phyloP scores from a whole-genome alignment of 2,329 filamentous ascomycete genomes.

The Fusarium metavorans region DNA sequence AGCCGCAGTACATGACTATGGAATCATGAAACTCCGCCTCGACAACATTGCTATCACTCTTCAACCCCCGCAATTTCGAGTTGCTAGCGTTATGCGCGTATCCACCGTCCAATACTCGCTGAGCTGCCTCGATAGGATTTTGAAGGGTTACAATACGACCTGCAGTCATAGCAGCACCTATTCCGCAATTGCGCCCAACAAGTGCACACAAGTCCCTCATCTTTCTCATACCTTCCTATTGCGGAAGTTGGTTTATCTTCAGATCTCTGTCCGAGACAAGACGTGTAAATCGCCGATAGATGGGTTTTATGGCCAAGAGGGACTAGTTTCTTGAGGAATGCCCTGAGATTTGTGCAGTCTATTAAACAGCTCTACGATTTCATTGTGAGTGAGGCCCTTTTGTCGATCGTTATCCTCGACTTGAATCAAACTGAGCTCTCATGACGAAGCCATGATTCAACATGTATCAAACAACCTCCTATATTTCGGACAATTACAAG shows the following conservation, averaged over 20 bases:
- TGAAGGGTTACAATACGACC: background rate
- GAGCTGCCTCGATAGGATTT: background rate
- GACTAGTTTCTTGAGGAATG: background rate
- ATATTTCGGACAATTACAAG: background rate
- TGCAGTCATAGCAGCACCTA: conserved; percentile 12
- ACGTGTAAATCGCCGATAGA: background rate
- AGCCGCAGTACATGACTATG: background rate
- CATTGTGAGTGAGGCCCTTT: background rate
- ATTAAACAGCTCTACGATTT: background rate
- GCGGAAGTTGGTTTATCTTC: background rate
- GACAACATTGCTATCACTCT: background rate
- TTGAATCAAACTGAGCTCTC: background rate
- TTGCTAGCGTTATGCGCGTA: background rate
- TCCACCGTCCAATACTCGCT: background rate
- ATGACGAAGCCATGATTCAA: conserved; percentile 1
- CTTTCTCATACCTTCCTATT: conserved; percentile 32
- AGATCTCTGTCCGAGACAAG: background rate
- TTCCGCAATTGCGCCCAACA: background rate
- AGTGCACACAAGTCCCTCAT: background rate
- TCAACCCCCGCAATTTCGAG: background rate
- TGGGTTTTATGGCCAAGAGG: background rate
- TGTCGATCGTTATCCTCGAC: background rate
- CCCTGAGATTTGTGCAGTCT: background rate
- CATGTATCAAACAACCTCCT: background rate
- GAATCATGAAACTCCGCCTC: background rate